phyloP scores from a whole-genome alignment of 2,329 filamentous ascomycete species.

The Ophiostoma angusticollis region DNA sequence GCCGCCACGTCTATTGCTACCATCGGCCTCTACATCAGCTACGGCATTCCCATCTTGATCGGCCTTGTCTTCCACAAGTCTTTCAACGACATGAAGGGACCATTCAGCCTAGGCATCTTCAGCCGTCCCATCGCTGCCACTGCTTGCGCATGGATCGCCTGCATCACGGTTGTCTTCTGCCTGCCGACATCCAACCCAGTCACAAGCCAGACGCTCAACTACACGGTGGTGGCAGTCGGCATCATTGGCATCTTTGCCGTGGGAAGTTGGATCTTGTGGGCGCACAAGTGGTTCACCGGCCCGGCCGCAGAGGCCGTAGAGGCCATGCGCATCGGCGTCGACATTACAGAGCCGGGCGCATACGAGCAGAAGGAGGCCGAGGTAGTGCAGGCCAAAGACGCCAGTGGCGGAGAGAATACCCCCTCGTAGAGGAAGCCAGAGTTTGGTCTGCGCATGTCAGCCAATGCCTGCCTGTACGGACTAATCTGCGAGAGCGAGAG shows the following conservation, averaged over 20 bases:
- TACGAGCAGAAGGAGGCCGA: constrained; percentile 24
- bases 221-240: constrained; percentile 45
- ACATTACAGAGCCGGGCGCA: constrained; percentile 32
- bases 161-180: constrained; percentile 45
- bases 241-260: constrained; percentile 38
- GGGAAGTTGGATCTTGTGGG: constrained; percentile 38
- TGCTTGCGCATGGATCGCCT: constrained; percentile 38
- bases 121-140: constrained; percentile 34
- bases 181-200: constrained; percentile 43
- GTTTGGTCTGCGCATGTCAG: too few species aligned
- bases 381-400: constrained; percentile 6
- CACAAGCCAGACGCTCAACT: constrained; percentile 43
- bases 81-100: constrained; percentile 39
- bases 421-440: too few species aligned
- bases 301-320: constrained; percentile 39
- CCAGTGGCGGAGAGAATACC: too few species aligned
- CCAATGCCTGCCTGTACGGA: too few species aligned
- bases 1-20: constrained; percentile 48
- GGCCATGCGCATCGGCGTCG: constrained; percentile 34
- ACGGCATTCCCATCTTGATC: constrained; percentile 43
- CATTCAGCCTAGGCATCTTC: constrained; percentile 37
- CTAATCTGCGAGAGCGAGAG: too few species aligned
- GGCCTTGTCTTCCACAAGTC: constrained; percentile 36
- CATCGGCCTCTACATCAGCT: constrained; percentile 44
- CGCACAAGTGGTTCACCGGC: constrained; percentile 41